Conservation (phyloP, 1,284 basidiomycete species). For the Sporisorium scitamineum region DNA sequence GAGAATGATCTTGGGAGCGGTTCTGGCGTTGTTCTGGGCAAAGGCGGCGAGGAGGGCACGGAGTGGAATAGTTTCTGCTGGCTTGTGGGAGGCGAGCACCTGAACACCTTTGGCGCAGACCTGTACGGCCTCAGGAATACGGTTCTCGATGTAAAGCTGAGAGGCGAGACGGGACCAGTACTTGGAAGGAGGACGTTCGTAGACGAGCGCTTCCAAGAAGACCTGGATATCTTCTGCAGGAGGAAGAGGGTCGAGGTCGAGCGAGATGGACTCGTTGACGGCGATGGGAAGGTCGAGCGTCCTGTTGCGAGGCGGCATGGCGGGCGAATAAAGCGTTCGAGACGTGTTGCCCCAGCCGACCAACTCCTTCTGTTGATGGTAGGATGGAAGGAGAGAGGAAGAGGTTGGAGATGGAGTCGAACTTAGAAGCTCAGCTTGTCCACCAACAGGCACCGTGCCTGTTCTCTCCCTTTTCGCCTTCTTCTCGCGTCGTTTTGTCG, state of each 20-base stretch:
- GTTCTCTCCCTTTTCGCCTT: conserved; percentile 1
- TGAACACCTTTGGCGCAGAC: conserved; percentile 51
- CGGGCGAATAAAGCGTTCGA: no score
- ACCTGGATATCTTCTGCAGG: conserved; percentile 59
- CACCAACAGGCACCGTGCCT: neutral
- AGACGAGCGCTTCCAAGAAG: conserved; percentile 59
- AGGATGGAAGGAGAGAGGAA: neutral
- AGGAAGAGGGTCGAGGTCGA: conserved; percentile 61
- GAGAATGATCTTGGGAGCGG: conserved; percentile 62
- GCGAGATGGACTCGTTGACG: conserved; percentile 58
- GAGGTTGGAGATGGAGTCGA: neutral
- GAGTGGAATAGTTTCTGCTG: conserved; percentile 51
- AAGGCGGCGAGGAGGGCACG: conserved; percentile 57
- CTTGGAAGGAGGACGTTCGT: conserved; percentile 55
- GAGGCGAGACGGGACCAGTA: conserved; percentile 62
- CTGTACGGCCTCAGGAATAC: conserved; percentile 50
- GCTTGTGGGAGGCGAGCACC: conserved; percentile 50
- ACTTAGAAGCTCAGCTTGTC: neutral
- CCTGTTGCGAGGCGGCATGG: conserved; percentile 46
- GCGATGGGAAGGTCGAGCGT: conserved; percentile 61
- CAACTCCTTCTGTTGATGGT: neutral
- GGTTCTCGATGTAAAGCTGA: conserved; percentile 54
- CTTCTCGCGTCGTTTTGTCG: conserved; percentile 10
- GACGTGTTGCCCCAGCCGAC: no score
- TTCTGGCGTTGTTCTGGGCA: conserved; percentile 47